Evolutionary conservation across 441 rosid species (phyloP).

Genomic region (Populus hybrid): DNA sequence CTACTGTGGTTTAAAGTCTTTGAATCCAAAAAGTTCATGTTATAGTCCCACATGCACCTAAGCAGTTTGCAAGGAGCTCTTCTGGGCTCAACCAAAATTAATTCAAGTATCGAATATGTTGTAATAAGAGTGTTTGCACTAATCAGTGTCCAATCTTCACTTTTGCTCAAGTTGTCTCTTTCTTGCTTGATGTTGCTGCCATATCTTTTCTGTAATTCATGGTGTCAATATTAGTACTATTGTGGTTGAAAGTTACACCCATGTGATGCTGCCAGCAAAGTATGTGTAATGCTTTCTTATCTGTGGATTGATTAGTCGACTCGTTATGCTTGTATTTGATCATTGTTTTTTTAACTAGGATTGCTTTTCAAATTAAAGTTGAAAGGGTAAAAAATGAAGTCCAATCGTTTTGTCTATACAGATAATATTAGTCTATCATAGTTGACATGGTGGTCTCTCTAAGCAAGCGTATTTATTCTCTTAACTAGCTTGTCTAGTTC

Average conservation of each 20-base stretch:
- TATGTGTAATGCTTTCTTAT: background rate
- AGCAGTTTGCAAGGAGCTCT: background rate
- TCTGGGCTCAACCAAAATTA: background rate
- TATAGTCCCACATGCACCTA: background rate
- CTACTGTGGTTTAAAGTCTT: background rate
- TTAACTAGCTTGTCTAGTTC: background rate
- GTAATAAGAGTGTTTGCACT: background rate
- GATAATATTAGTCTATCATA: background rate
- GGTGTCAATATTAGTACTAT: background rate
- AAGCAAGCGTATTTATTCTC: background rate
- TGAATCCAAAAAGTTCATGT: slow-evolving; percentile 4
- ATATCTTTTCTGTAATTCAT: background rate
- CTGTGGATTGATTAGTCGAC: background rate
- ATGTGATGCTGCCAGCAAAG: background rate
- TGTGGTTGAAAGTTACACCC: background rate
- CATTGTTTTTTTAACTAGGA: background rate
- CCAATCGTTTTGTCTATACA: background rate
- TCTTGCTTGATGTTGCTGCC: background rate
- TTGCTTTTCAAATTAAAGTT: background rate
- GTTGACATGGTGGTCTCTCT: background rate
- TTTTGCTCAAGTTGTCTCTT: background rate
- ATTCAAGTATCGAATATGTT: background rate
- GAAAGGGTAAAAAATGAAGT: background rate
- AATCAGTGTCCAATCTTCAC: slow-evolving; percentile 1
- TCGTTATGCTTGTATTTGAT: background rate